Evolutionary conservation across 352 stramenopile genomes (phyloP), one percentile per base, ranked within the genome.

Genomic region (Ophiocytium majus): DNA sequence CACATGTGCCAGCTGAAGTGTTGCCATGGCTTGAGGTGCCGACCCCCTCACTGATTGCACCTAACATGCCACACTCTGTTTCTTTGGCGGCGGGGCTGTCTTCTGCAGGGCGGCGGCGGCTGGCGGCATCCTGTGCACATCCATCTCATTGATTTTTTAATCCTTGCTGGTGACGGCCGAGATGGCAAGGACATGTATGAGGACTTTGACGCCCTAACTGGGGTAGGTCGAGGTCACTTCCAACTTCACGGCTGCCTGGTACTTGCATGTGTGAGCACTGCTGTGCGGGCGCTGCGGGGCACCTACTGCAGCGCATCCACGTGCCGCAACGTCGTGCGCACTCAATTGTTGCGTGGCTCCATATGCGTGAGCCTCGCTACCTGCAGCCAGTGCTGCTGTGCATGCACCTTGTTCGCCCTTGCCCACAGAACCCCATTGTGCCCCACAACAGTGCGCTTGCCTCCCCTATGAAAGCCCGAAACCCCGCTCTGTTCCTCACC

Each of bases 121-220:
- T 76, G 64, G 64, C 64, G 34, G 5, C 64, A 76, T 17, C 64
- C 64, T 17, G 43, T 76, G 5, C 64, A 76, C 64, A 17, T 76
- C 64, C 64, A 76, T 37, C 34, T 76, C 5, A 17, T 76, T 5
- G 64, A 76, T 17, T 76, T 76, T 17, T 10, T 76, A 5, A 37
- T 76, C 31, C 64, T 76, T 5, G 31, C 31, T 17, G 64, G 64
- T 17, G 17, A 76, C 5, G 64, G 64, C 5, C 31, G 64, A 5
- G 10, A 76, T 5, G 5, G 5, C 43, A n/a, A n/a, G 28, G 64
- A 76, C 64, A 5, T 17, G 64, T 76, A 17, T 5, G 5, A 76
- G 31, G 64, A 76, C 64, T 37, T 5, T 5, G 64, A 76, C 34
- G 64, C 64, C 5, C 64, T 76, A 5, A 34, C 19, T 19, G 57